Evolutionary conservation across 805 yeast species (phyloP).

Genomic region (Wickerhamiella domercqiae): DNA sequence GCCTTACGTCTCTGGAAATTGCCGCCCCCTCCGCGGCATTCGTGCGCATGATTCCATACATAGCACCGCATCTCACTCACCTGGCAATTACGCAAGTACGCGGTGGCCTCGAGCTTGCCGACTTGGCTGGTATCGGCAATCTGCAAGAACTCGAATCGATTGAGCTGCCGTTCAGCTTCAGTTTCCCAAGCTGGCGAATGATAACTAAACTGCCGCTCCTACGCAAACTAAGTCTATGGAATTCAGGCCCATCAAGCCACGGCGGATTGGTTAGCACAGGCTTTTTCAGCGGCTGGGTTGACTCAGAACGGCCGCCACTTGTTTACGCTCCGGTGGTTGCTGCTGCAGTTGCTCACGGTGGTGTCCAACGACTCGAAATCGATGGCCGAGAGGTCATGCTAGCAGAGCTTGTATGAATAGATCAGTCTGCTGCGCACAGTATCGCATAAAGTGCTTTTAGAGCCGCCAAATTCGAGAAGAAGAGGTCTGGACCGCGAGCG

Average conservation of each 20-base stretch:
- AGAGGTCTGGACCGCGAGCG: no score
- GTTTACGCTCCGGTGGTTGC: slow-evolving; percentile 11
- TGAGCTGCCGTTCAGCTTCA: slow-evolving; percentile 12
- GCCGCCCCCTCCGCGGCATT: no score
- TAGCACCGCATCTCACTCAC: no score
- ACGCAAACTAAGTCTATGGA: slow-evolving; percentile 8
- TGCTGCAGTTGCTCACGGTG: slow-evolving; percentile 5
- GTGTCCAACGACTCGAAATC: slow-evolving; percentile 11
- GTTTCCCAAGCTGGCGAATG: slow-evolving; percentile 12
- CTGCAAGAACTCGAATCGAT: slow-evolving; percentile 6
- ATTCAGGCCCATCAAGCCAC: slow-evolving; percentile 2
- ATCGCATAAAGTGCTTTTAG: no score
- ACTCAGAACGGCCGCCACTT: slow-evolving; percentile 11
- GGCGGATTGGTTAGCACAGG: slow-evolving; percentile 14
- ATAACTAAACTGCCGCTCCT: slow-evolving; percentile 7
- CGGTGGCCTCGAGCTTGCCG: slow-evolving; percentile 7
- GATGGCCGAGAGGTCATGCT: slow-evolving; percentile 10
- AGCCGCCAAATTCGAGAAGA: no score
- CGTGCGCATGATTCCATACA: no score
- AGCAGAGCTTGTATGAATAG: no score
- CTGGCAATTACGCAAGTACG: no score
- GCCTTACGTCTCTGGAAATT: no score
- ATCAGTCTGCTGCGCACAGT: no score
- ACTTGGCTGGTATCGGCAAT: slow-evolving; percentile 7
- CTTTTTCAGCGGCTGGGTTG: slow-evolving; percentile 14